A percentile compares a stretch with the other conserved stretches of the same genome.
These are phyloP conservation scores for Pseudopithomyces maydicus DNA, from an alignment of 2,329 filamentous ascomycete genomes.

Conservation along the genomic window DNA sequence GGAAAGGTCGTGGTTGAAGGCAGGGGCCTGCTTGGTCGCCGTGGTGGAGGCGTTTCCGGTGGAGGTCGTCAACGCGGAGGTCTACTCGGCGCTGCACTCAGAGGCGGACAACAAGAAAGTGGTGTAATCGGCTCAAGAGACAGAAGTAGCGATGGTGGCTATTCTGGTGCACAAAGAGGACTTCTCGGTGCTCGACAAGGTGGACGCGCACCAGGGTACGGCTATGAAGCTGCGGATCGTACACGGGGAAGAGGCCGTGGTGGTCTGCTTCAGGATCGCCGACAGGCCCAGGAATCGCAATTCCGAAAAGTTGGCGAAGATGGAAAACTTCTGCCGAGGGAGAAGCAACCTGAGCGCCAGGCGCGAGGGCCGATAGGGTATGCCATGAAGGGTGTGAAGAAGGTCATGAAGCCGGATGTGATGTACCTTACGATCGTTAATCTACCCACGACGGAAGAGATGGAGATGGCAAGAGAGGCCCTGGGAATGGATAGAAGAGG, in stretches of 20 bases:
- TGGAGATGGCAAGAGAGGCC: constrained; percentile 18
- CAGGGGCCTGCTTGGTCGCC: constrained; percentile 5
- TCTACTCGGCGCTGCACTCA: not conserved
- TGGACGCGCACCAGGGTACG: not conserved
- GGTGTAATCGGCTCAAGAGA: not conserved
- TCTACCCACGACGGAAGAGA: constrained; percentile 27
- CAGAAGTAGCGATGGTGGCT: not conserved
- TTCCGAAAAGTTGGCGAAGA: constrained; percentile 16
- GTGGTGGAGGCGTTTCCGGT: not conserved
- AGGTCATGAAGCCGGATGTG: constrained; percentile 19
- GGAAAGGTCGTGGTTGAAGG: constrained; percentile 16
- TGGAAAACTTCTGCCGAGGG: constrained; percentile 18
- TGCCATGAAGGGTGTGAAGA: constrained; percentile 14
- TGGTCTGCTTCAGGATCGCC: not conserved
- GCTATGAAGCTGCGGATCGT: not conserved
- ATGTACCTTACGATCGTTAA: constrained; percentile 33
- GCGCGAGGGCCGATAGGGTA: constrained; percentile 14
- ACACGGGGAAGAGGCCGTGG: not conserved
- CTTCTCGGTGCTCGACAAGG: not conserved
- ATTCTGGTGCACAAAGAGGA: not conserved
- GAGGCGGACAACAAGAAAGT: not conserved
- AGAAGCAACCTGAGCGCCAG: constrained; percentile 6
- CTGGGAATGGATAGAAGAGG: constrained; percentile 13
- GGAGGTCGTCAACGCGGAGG: not conserved
- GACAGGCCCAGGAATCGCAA: not conserved